Conservation (phyloP, 2,329 filamentous ascomycete species). For the Diplodia mutila region DNA sequence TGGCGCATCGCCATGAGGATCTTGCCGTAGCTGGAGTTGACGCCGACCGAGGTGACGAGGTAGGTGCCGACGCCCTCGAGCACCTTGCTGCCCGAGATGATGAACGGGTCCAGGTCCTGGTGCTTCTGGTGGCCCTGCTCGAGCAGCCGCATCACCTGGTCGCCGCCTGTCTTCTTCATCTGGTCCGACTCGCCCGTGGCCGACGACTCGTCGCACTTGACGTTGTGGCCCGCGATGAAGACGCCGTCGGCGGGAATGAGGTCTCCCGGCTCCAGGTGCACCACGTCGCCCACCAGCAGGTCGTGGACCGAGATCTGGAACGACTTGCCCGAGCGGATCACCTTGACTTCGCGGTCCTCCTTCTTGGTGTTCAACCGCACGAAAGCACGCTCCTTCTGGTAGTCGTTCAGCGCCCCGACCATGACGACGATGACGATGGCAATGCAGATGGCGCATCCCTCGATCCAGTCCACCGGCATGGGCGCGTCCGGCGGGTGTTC, state of each 20-base stretch:
- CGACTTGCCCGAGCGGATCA: constrained; percentile 67
- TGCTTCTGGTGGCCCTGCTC: constrained; percentile 51
- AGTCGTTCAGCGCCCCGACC: constrained; percentile 43
- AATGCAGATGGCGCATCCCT: constrained; percentile 44
- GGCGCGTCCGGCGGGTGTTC: constrained; percentile 31
- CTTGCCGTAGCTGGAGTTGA: constrained; percentile 59
- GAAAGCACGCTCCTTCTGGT: constrained; percentile 43
- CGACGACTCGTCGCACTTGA: constrained; percentile 75
- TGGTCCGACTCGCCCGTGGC: constrained; percentile 75
- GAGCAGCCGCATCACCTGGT: constrained; percentile 41
- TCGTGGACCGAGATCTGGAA: constrained; percentile 67
- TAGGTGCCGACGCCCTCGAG: constrained; percentile 60
- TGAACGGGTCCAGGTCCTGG: constrained; percentile 61
- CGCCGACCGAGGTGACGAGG: constrained; percentile 59
- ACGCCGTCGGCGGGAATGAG: constrained; percentile 72
- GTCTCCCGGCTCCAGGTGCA: constrained; percentile 71
- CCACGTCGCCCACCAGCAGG: constrained; percentile 69
- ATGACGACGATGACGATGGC: constrained; percentile 44
- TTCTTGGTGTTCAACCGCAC: constrained; percentile 42
- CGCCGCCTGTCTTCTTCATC: constrained; percentile 62
- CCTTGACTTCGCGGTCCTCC: constrained; percentile 41
- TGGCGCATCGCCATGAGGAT: constrained; percentile 61
- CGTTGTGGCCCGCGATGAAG: constrained; percentile 66
- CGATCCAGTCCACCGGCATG: constrained; percentile 39
- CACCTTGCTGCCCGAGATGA: constrained; percentile 61